These are phyloP conservation scores for Fonsecaea pedrosoi DNA, from an alignment of 2,329 filamentous ascomycete genomes.

Conservation along the genomic window DNA sequence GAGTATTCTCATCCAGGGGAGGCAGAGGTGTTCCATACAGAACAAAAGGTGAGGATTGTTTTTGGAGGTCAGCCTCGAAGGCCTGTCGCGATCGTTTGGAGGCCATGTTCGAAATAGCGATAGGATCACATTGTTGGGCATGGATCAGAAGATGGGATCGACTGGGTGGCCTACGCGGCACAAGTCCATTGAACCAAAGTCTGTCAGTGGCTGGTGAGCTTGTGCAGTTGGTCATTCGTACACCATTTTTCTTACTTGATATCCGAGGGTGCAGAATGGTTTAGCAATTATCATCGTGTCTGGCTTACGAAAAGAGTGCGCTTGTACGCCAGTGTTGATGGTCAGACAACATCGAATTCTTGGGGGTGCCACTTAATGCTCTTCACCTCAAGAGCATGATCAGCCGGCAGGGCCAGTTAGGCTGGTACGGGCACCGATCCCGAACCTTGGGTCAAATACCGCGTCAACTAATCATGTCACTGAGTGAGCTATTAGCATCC, in stretches of 20 bases:
- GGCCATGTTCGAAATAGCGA: constrained; percentile 64
- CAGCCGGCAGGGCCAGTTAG: neutral
- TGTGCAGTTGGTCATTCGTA: neutral
- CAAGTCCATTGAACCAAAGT: neutral
- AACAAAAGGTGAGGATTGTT: constrained; percentile 74
- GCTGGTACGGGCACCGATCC: constrained; percentile 13
- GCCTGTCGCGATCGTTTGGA: constrained; percentile 78
- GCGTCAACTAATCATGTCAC: constrained; percentile 9
- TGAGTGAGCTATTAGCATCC: constrained; percentile 2
- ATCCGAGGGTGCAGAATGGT: neutral
- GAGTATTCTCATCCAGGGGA: constrained; percentile 72
- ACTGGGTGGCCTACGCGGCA: neutral
- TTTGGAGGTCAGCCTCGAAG: constrained; percentile 76
- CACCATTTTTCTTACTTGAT: neutral
- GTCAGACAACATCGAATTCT: neutral
- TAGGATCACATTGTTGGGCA: neutral
- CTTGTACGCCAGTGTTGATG: neutral
- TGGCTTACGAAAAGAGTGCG: neutral
- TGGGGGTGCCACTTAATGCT: neutral
- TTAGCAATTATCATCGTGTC: neutral
- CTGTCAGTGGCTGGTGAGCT: neutral
- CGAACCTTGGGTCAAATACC: constrained; percentile 4
- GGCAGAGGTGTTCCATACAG: constrained; percentile 86
- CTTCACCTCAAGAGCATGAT: neutral
- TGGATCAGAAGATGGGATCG: neutral